Percentiles rank a stretch among this genome's conserved stretches.
These are phyloP conservation scores for Crithidia sp. DNA, from an alignment of 208 protist genomes.

Conservation along the genomic window DNA sequence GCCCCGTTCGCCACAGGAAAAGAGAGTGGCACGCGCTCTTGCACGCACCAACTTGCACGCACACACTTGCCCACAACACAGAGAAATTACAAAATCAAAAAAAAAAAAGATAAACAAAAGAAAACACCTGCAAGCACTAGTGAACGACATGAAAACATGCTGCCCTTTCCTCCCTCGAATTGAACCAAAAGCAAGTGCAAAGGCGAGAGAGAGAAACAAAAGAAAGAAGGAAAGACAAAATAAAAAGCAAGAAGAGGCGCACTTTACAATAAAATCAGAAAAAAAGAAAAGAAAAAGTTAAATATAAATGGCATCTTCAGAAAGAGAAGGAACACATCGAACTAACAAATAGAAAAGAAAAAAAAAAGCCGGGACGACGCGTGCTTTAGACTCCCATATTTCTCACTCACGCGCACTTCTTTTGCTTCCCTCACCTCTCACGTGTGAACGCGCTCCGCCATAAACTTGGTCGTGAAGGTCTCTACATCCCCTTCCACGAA, in stretches of 20 bases:
- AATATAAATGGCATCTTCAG: not conserved
- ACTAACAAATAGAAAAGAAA: constrained; percentile 1
- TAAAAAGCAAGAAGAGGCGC: no score
- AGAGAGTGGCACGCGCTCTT: not conserved
- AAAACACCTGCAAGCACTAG: not conserved
- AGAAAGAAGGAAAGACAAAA: constrained; percentile 3
- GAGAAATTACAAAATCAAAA: not conserved
- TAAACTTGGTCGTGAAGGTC: constrained; percentile 75
- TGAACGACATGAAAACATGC: no score
- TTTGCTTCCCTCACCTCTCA: not conserved
- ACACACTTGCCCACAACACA: not conserved
- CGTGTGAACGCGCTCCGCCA: constrained; percentile 32
- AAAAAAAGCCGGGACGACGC: not conserved
- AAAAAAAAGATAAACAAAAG: not conserved
- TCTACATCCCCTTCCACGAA: constrained; percentile 69
- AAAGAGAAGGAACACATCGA: not conserved
- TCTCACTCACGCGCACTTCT: no score
- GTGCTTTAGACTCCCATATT: not conserved
- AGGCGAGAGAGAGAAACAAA: not conserved
- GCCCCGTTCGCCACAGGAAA: not conserved
- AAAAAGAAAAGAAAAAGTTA: constrained; percentile 6
- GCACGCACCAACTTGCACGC: not conserved
- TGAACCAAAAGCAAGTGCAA: not conserved
- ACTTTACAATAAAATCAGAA: not conserved
- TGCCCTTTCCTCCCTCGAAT: not conserved